phyloP scores from a whole-genome alignment of 805 yeast species.

The Wickerhamomyces bovis region DNA sequence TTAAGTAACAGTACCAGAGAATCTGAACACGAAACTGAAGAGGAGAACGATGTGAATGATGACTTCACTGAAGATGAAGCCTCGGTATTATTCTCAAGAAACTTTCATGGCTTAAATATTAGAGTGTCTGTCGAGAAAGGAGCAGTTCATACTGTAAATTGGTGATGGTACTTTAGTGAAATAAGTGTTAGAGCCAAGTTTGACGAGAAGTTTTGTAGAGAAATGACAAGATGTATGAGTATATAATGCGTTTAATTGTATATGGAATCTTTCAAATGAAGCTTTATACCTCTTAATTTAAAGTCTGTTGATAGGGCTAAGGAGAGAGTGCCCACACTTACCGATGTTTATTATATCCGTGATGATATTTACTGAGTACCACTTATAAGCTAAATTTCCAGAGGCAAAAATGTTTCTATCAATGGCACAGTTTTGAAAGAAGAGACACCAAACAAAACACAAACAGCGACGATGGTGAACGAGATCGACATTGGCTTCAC shows the following conservation, averaged over 20 bases:
- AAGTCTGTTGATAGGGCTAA: too few species aligned
- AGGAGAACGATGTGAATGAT: not conserved
- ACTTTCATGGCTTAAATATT: not conserved
- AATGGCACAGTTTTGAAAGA: not conserved
- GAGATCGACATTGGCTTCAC: constrained; percentile 5
- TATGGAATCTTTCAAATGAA: too few species aligned
- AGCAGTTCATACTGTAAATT: not conserved
- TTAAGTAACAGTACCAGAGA: not conserved
- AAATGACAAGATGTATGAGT: too few species aligned
- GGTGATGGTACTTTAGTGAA: too few species aligned
- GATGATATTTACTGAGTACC: not conserved
- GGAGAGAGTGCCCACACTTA: not conserved
- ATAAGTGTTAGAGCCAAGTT: too few species aligned
- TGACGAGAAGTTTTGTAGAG: too few species aligned
- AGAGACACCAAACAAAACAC: not conserved
- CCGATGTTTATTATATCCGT: not conserved
- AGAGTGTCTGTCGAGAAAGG: not conserved
- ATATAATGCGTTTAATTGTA: too few species aligned
- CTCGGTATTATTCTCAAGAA: not conserved
- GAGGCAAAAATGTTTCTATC: not conserved
- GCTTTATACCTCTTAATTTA: too few species aligned
- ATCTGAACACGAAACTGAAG: not conserved
- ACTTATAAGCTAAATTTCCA: not conserved
- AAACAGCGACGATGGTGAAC: not conserved
- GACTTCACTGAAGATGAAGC: not conserved